Conservation (phyloP, 495 filamentous ascomycete species). For the Terfezia claveryi region DNA sequence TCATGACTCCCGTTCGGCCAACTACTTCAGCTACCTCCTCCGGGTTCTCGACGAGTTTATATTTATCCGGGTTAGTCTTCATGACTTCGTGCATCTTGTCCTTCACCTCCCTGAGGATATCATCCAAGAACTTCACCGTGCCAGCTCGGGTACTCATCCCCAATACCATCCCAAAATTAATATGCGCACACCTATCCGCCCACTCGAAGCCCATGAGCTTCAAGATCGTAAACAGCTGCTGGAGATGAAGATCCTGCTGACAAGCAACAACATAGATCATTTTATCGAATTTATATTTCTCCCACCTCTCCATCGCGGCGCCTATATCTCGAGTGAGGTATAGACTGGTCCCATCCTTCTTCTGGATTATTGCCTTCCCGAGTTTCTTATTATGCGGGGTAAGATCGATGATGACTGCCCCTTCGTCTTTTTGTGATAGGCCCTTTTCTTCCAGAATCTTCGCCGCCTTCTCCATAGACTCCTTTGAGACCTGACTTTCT, state of each 20-base stretch:
- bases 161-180: conserved; percentile 40
- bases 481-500: conserved; percentile 72
- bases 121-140: conserved; percentile 34
- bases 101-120: conserved; percentile 38
- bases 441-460: conserved; percentile 44
- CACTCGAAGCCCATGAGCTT: conserved; percentile 38
- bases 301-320: conserved; percentile 34
- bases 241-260: conserved; percentile 37
- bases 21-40: conserved; percentile 33
- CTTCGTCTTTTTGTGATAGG: conserved; percentile 62
- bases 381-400: conserved; percentile 40
- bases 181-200: conserved; percentile 33
- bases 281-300: conserved; percentile 43
- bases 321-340: conserved; percentile 46
- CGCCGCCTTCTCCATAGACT: conserved; percentile 52
- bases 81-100: conserved; percentile 46
- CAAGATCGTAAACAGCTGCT: conserved; percentile 43
- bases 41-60: conserved; percentile 35
- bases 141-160: conserved; percentile 44
- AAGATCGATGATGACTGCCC: conserved; percentile 76
- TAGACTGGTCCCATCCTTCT: conserved; percentile 39
- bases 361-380: conserved; percentile 33
- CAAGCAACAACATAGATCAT: conserved; percentile 49
- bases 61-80: conserved; percentile 38
- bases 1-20: conserved; percentile 40